Conservation (phyloP, 1,139 yeast species). For the Diutina scorzettiae region DNA sequence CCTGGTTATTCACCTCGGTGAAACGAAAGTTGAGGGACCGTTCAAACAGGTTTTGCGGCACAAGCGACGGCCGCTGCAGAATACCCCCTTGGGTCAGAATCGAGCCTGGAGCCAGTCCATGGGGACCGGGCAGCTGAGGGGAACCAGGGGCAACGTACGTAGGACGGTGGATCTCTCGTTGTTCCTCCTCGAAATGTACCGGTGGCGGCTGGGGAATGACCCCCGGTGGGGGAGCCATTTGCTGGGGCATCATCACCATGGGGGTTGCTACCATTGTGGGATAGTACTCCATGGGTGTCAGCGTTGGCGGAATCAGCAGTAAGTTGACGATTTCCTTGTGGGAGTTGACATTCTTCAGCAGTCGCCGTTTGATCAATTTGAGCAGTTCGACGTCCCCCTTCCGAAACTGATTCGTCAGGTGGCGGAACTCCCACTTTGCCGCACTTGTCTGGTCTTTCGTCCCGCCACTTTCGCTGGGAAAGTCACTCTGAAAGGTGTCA, state of each 20-base stretch:
- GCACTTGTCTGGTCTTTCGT: slow-evolving; percentile 15
- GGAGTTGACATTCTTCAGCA: slow-evolving; percentile 39
- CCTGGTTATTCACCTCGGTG: slow-evolving; percentile 29
- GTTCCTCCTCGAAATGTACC: too few relatives aligned
- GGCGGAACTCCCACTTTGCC: slow-evolving; percentile 57
- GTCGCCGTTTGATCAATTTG: slow-evolving; percentile 49
- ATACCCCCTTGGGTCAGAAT: slow-evolving; percentile 9
- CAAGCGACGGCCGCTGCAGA: slow-evolving; percentile 12
- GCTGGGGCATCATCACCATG: background rate
- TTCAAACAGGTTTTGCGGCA: slow-evolving; percentile 14
- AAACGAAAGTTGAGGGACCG: slow-evolving; percentile 20
- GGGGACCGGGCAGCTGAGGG: slow-evolving; percentile 9
- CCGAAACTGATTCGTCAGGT: slow-evolving; percentile 50
- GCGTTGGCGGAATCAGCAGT: slow-evolving; percentile 18
- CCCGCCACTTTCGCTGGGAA: slow-evolving; percentile 7
- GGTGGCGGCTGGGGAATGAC: background rate
- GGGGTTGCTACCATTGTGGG: background rate
- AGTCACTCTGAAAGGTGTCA: slow-evolving; percentile 21
- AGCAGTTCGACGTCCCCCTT: slow-evolving; percentile 52
- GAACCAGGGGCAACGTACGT: background rate
- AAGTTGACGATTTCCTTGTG: slow-evolving; percentile 31
- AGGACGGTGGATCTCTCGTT: too few relatives aligned
- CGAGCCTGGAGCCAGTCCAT: slow-evolving; percentile 5
- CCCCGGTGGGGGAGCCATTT: slow-evolving; percentile 3
- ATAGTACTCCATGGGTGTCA: slow-evolving; percentile 1